Evolutionary conservation across 768 basidiomycete species (phyloP), one percentile per base, ranked within the genome.

Genomic region (Collybia sordida): DNA sequence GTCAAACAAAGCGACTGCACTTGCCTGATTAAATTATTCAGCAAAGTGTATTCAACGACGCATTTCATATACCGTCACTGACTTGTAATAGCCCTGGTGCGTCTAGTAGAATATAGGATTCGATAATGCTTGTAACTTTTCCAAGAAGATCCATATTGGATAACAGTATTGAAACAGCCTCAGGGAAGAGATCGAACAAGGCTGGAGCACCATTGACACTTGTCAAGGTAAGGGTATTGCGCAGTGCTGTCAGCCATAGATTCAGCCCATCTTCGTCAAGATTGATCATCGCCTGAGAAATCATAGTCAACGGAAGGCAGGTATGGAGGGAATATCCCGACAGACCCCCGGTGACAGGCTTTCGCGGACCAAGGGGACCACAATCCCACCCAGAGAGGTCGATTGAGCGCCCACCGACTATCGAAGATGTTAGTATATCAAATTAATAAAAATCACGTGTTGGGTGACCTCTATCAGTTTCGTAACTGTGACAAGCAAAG

Each of bases 21-120:
- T 75, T 11, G 64, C 71, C 89, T 92, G 52, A 11, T 38, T 3
- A 35, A 45, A 23, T 49, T 4, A 42, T 27, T 34, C 28, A 41
- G 39, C 11, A 25, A 50, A 41, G 21, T 3, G 31, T 31, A 35
- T 28, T 12, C 9, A 28, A 38, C 22, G 11, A 37, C 5, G 9
- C 9, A 25, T 2, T 12, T 22, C 2, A 17, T 9, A 45, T 21
- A 36, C 11, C 28, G n/a, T 23, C 11, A 60, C 71, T 49, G 53
- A 90, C 92, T 72, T 85, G 79, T 41, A 93, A 64, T 50, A 94
- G 73, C 8, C 68, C 59, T 15, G 67, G 51, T 0, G 81, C 81
- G 64, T 90, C 87, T 15, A 90, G 72, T n/a, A 96, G 64, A 51
- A 90, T 70, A 62, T 93, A 95, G 4, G 87, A 85, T 62, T 92